Conservation (phyloP, 768 basidiomycete genomes). For the Collybiopsis luxurians region DNA sequence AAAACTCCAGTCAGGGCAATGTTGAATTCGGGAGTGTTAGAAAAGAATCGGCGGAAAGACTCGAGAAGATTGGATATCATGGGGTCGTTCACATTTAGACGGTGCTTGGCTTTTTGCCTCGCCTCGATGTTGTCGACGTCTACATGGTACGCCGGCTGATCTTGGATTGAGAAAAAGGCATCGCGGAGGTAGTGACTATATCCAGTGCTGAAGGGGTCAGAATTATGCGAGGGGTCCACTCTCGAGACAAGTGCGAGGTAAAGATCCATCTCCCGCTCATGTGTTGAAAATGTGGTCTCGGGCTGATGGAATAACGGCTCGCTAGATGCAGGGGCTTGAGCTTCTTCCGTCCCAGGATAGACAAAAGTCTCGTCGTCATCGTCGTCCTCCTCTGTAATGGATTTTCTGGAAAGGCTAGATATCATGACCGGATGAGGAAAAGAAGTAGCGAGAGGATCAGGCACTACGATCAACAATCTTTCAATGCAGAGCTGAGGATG, state of each 20-base stretch:
- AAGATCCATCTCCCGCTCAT: slow-evolving; percentile 80
- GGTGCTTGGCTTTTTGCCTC: slow-evolving; percentile 58
- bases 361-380: slow-evolving; percentile 19
- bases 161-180: slow-evolving; percentile 65
- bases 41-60: slow-evolving; percentile 74
- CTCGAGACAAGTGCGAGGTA: slow-evolving; percentile 79
- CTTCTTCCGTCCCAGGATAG: slow-evolving; percentile 23
- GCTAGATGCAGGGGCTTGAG: slow-evolving; percentile 14
- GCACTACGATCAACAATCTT: slow-evolving; percentile 66
- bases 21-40: slow-evolving; percentile 83
- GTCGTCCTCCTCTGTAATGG: slow-evolving; percentile 41
- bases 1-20: slow-evolving; percentile 84
- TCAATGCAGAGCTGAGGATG: slow-evolving; percentile 67
- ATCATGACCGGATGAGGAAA: slow-evolving; percentile 61
- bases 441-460: slow-evolving; percentile 69
- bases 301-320: slow-evolving; percentile 55
- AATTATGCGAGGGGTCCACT: slow-evolving; percentile 65
- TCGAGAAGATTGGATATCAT: slow-evolving; percentile 71
- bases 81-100: slow-evolving; percentile 76
- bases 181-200: slow-evolving; percentile 83
- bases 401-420: slow-evolving; percentile 15
- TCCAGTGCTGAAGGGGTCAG: slow-evolving; percentile 78
- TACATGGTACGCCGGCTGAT: slow-evolving; percentile 57
- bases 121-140: slow-evolving; percentile 34
- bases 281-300: slow-evolving; percentile 72